Base-by-base conservation (phyloP, 495 filamentous ascomycete genomes). In the Hyaloscypha bicolor region DNA sequence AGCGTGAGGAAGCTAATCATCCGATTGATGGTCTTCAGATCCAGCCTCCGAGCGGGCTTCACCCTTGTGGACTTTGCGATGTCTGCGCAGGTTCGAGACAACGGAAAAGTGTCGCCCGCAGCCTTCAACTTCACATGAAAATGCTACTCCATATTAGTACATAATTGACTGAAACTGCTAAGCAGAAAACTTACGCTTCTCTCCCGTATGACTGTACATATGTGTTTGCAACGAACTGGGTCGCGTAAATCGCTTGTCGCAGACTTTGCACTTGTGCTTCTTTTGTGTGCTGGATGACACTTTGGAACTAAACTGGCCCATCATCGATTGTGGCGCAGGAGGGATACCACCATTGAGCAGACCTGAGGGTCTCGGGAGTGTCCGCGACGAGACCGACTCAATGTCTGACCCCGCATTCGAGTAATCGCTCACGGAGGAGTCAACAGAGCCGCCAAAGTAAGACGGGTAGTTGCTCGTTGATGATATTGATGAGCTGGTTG, bases 231-330 rank as follows among this genome's bases (percentile, higher is more conserved):
- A 78, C 8, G 95, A 99, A 74, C 94, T 97, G 1, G 95, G 95
- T 48, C 95, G 87, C 11, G 95, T 98, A 77, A 99, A 99, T 9
- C 95, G 88, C 87, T 99, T 99, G 80, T 98, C 95, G 82, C 95
- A 99, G 60, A 99, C 92, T 83, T 97, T 98, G 85, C 95, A 99
- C 80, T 97, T 97, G 81, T 99, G 95, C 83, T 98, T 99, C 88
- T 99, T 99, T 75, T 98, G 94, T 32, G 95, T 93, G 80, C 91
- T 96, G 29, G 93, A 94, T 11, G 93, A 92, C 57, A 97, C 89
- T 77, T 97, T 98, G 55, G 95, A 97, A 82, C 92, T 97, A 82
- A 99, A 99, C 69, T 96, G 94, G 57, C 92, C 88, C 95, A 99
- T 99, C 93, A 99, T 97, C 4, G 93, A 94, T 75, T 95, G 92